phyloP scores from a whole-genome alignment of 1,284 basidiomycete genomes.

The Cystobasidiaceae sp. region DNA sequence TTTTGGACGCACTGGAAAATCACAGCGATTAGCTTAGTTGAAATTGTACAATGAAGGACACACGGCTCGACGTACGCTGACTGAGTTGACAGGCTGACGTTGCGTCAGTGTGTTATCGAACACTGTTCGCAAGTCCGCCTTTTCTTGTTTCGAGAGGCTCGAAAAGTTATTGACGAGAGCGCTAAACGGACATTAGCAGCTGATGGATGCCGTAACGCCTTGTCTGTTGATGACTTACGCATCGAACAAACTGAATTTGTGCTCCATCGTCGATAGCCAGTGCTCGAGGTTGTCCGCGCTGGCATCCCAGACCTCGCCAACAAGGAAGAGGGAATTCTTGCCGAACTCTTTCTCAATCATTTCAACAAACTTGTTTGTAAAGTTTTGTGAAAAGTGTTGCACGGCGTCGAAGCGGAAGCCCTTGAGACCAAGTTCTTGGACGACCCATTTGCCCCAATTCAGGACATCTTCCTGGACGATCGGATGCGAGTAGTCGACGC shows the following conservation, averaged over 20 bases:
- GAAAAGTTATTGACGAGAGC: conserved; percentile 28
- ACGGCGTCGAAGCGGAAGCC: conserved; percentile 51
- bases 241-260: conserved; percentile 28
- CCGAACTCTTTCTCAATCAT: conserved; percentile 51
- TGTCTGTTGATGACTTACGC: conserved; percentile 17
- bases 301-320: conserved; percentile 44
- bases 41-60: too few species aligned
- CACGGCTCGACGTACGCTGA: conserved; percentile 54
- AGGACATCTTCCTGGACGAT: conserved; percentile 55
- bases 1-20: conserved; percentile 25
- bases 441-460: conserved; percentile 56
- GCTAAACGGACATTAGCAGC: too few species aligned
- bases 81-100: conserved; percentile 55
- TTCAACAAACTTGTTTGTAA: conserved; percentile 55
- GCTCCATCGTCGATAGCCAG: conserved; percentile 22
- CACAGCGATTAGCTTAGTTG: background rate
- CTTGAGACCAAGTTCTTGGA: conserved; percentile 67
- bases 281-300: conserved; percentile 1
- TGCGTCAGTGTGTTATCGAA: conserved; percentile 57
- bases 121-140: conserved; percentile 49
- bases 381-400: conserved; percentile 50
- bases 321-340: conserved; percentile 51
- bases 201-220: too few species aligned
- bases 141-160: conserved; percentile 15
- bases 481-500: conserved; percentile 76